These are phyloP conservation scores for Agrocybe chaxingu DNA, from an alignment of 768 basidiomycete species.

Conservation along the genomic window DNA sequence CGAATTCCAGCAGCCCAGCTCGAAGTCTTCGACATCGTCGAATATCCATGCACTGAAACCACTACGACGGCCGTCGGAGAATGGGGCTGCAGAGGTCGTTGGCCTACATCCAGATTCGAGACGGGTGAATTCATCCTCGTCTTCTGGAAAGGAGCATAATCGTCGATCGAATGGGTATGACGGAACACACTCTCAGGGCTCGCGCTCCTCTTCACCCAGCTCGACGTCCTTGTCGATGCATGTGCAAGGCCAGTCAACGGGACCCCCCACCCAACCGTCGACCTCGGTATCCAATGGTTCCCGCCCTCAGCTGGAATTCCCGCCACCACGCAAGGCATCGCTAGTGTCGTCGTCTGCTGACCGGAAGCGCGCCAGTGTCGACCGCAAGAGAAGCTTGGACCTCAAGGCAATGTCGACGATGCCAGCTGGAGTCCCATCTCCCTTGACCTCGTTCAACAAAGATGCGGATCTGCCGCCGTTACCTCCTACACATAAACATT, in stretches of 20 bases:
- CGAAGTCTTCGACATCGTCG: slow-evolving; percentile 20
- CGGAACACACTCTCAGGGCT: slow-evolving; percentile 22
- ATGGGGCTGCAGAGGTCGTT: slow-evolving; percentile 9
- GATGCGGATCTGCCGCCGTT: slow-evolving; percentile 6
- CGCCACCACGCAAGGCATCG: slow-evolving; percentile 24
- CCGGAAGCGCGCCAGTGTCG: slow-evolving; percentile 12
- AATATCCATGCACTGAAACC: slow-evolving; percentile 10
- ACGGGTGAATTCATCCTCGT: slow-evolving; percentile 12
- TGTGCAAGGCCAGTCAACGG: slow-evolving; percentile 15
- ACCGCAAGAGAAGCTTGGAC: slow-evolving; percentile 17
- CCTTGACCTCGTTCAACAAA: not conserved
- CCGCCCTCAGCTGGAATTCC: slow-evolving; percentile 12
- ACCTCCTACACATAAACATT: slow-evolving; percentile 7
- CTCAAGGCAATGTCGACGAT: slow-evolving; percentile 7
- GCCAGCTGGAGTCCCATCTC: not conserved
- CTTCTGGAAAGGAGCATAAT: slow-evolving; percentile 13
- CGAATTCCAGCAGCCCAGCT: slow-evolving; percentile 8
- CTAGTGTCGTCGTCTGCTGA: slow-evolving; percentile 16
- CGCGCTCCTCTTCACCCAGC: slow-evolving; percentile 26
- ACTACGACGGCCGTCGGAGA: slow-evolving; percentile 17
- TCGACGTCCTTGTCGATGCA: slow-evolving; percentile 18
- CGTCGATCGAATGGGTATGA: slow-evolving; percentile 22
- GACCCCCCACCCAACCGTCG: slow-evolving; percentile 20
- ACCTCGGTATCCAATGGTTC: slow-evolving; percentile 16
- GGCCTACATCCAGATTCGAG: slow-evolving; percentile 12